Base-by-base conservation (phyloP, 352 stramenopile species). In the Thalassiosira hispida region DNA sequence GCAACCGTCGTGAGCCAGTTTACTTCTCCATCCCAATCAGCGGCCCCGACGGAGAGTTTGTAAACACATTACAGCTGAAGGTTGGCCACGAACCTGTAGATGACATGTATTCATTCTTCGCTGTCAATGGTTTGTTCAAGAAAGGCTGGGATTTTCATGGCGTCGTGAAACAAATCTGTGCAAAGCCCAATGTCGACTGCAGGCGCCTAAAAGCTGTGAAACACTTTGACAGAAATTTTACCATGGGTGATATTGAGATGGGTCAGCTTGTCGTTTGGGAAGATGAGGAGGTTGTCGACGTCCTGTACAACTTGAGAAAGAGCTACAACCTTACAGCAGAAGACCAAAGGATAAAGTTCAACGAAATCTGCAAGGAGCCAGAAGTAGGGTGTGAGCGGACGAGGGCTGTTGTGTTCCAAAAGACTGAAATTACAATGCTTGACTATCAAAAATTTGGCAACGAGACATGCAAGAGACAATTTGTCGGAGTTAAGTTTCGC, bases 391-490 rank as follows among this genome's bases (percentile, higher is more conserved):
- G 81, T 67, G 56, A 76, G 18, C 51, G 76, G 47, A 77, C 51
- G 2, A 80, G 59, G 42, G 81, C 81, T 16, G 51, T 77, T 51
- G 60, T 88, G 2, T 87, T 72, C 59, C 18, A 67, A 20, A 79
- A 83, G 63, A 76, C 53, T n/a, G 69, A 84, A 38, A 84, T 87
- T 44, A 84, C 74, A 29, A 87, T 76, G 60, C 52, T 84, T n/a
- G 79, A 87, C 47, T 87, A 81, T 53, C 63, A 76, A 53, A 80
- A 84, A 46, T 87, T 84, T 73, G 79, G 79, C 4, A 88, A 88
- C 68, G 77, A 83, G 60, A 86, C 81, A 42, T 88, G 81, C 56
- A 74, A 67, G 18, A 47, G 81, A 60, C 79, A 85, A 56, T 88
- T 80, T 56, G 62, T 81, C 27, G 79, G 79, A n/a, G 67, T 83